Base-by-base conservation (phyloP, 2,329 filamentous ascomycete genomes). In the Aureobasidium sp. region DNA sequence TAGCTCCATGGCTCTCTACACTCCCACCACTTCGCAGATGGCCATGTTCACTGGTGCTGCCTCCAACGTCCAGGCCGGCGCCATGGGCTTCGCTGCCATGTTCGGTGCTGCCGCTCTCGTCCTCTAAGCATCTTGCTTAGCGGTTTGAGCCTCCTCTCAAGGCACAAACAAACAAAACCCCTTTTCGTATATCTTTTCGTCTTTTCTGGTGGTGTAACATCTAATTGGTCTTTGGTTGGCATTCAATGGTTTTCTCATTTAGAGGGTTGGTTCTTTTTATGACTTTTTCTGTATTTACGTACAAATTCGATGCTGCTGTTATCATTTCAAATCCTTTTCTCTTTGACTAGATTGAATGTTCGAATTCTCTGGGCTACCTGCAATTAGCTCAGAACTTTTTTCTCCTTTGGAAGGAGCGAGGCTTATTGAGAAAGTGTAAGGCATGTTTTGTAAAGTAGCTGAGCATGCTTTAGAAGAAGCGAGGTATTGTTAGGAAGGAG, bases 21-120 rank as follows among this genome's bases (percentile, higher is more conserved):
- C 58, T n/a, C 31, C 59, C n/a, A 45, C 59, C 20, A 51, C 22
- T 25, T 51, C 51, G 14, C 17, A 17, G n/a, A 51, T 60, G 48
- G 62, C 29, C 39, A 36, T 61, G 17, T 64, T 17, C 59, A 64
- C 60, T 22, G 62, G 62, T 49, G 62, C 58, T 44, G 62, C 62
- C 36, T 51, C 42, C 59, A 37, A 44, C 34, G 39, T 56, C 62
- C 57, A 58, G 51, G 49, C 59, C 44, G 59, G 56, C 17, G 39
- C n/a, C 39, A 47, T 59, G 45, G 61, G 52, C 45, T 44, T 63
- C 20, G 62, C 56, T 22, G 58, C 51, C 29, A 39, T 64, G 17
- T 45, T 57, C 45, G 62, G 42, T 51, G 58, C 29, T 48, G 58
- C 58, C 29, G 62, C 59, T 29, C 47, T 64, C 63, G n/a, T 62